Evolutionary conservation across 2,329 filamentous ascomycete genomes (phyloP).

Genomic region (Ophiostoma perfectum): DNA sequence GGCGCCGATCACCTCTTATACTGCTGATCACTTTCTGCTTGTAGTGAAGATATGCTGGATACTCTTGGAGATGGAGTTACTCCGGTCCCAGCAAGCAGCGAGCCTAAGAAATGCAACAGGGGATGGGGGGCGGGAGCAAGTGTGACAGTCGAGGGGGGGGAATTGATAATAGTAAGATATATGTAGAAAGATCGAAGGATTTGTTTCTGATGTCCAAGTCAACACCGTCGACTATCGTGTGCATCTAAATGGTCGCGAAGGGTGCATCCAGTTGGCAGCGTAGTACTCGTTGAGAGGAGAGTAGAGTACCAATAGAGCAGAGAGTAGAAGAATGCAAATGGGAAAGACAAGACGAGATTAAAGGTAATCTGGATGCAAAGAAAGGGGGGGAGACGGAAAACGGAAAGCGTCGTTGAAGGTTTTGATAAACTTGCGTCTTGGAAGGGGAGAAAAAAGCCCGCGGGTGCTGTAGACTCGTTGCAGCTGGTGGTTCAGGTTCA

Average conservation of each 20-base stretch:
- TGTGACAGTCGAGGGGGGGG: not conserved
- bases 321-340: not conserved
- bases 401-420: not conserved
- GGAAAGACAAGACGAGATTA: not conserved
- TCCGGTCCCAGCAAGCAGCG: not conserved
- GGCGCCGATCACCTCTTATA: constrained; percentile 9
- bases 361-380: not conserved
- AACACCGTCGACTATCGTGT: not conserved
- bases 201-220: not conserved
- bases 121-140: not conserved
- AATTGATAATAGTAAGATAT: not conserved
- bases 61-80: not conserved
- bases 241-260: not conserved
- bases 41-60: not conserved
- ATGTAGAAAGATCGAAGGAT: constrained; percentile 1
- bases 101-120: not conserved
- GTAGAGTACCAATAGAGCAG: not conserved
- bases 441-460: not conserved
- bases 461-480: not conserved
- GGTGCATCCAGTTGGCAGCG: not conserved
- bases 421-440: not conserved
- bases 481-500: not conserved
- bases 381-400: not conserved
- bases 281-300: not conserved
- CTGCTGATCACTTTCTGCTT: constrained; percentile 22